Evolutionary conservation across 1,139 yeast genomes (phyloP), one percentile per base, ranked within the genome.

Genomic region (Pichia norvegensis): DNA sequence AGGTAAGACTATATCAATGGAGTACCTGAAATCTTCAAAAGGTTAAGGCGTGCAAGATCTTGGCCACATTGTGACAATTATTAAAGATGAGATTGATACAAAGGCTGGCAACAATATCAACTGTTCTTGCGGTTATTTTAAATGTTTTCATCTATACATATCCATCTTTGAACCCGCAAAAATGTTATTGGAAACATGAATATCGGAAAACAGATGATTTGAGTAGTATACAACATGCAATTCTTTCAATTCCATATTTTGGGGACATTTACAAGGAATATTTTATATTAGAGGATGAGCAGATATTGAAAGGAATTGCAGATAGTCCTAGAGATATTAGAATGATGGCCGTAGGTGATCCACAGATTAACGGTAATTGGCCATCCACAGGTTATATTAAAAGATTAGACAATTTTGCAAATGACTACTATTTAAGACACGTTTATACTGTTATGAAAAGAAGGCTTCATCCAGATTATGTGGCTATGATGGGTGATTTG

Each of bases 311-410:
- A 67, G 14, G 61, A 4, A 19, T 22, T 14, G 14, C 20, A 4
- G 31, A 22, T 4, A 11, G 21, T 3, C 51, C 51, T 5, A 38
- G 68, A 19, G 86, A 81, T 56, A 74, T 84, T 49, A 77, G 76
- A 51, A 67, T 84, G 68, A 64, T 88, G 55, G 82, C 95, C 3
- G 82, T 88, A 63, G 98, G 97, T 11, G 98, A 92, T 61, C 98
- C 98, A 0, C 98, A 92, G 65, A 88, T 92, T 63, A 84, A 90
- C 52, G 97, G 97, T 1, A 78, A 81, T 53, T 80, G 86, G 82
- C 74, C 74, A 11, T 68, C 70, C 42, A 83, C 95, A 1, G 76
- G 81, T n/a, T 79, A 81, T 57, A 71, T 86, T 50, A 83, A 85
- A 53, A 65, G 86, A 46, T 67, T 92, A 33, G 98, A 92, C 59